Base-by-base conservation (phyloP, 2,329 filamentous ascomycete species). In the Cladorrhinum sp. region DNA sequence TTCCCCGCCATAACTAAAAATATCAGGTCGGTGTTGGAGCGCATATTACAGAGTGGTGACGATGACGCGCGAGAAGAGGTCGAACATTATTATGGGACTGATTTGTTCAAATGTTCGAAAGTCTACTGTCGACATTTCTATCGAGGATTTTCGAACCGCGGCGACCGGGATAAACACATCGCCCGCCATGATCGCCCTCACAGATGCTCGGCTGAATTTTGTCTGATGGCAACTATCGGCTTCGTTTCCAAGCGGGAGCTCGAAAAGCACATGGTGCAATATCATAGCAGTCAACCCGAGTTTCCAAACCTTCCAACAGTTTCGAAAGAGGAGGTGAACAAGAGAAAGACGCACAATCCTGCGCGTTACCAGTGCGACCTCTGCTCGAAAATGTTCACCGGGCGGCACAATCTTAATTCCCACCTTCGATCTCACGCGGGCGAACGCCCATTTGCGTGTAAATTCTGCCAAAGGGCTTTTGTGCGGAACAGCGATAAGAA, bases 91-190 rank as follows among this genome's bases (percentile, higher is more conserved):
- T 77, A 79, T 57, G 75, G 77, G 6, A 18, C 64, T 2, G 72
- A 70, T 4, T 62, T 64, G 7, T 77, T 72, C 70, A 78, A 77
- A 64, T 79, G 76, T 59, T 68, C 69, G 0, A 72, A 68, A 33
- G 63, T 73, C 26, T 74, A 69, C n/a, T 79, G 76, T 62, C 71
- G 65, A 33, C 76, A 74, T 63, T 79, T 78, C 60, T 71, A 74
- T 26, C 69, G 77, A 54, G 76, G 77, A 0, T 79, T 79, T 62
- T 57, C 64, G 3, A 71, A 72, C 28, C 58, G 55, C 0, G 62
- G 63, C 51, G 55, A 63, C 16, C 67, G 73, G n/a, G 71, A 77
- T 5, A 49, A 69, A 8, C 76, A 79, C 59, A 57, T 74, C 33
- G 65, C 68, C 23, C 64, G 71, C 2, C 76, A 79, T 57, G 67